These are phyloP conservation scores for Acanthamoeba castellanii DNA, from an alignment of 208 protist genomes.

Conservation along the genomic window DNA sequence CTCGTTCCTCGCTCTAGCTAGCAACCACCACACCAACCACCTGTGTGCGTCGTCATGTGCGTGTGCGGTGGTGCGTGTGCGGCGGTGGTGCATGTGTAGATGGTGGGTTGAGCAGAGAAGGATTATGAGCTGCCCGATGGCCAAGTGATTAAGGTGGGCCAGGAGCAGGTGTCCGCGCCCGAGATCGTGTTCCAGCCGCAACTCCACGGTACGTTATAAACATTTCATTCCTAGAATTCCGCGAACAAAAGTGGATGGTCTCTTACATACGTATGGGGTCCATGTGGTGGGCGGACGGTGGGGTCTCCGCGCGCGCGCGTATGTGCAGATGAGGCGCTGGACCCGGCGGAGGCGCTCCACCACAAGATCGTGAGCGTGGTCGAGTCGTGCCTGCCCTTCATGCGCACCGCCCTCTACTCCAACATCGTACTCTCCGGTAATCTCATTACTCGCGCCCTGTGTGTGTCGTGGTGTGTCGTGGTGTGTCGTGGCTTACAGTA, in stretches of 20 bases:
- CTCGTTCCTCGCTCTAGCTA: neutral
- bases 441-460: neutral
- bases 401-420: neutral
- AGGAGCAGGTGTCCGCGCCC: conserved; percentile 76
- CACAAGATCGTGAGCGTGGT: neutral
- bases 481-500: neutral
- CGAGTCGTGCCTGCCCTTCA: conserved; percentile 21
- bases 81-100: no score
- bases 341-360: neutral
- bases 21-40: neutral
- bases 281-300: neutral
- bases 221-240: no score
- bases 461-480: neutral
- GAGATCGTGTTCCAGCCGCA: conserved; percentile 93
- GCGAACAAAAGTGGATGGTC: neutral
- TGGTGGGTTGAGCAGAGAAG: conserved; percentile 89
- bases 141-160: conserved; percentile 76
- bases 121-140: conserved; percentile 94
- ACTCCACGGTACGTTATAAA: conserved; percentile 24
- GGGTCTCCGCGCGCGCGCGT: neutral
- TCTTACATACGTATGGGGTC: neutral
- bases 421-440: neutral
- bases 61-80: no score
- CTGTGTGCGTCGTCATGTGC: no score
- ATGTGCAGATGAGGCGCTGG: neutral